Evolutionary conservation across 1,284 basidiomycete genomes (phyloP), one percentile per base, ranked within the genome.

Genomic region (Cutaneotrichosporon sp.): DNA sequence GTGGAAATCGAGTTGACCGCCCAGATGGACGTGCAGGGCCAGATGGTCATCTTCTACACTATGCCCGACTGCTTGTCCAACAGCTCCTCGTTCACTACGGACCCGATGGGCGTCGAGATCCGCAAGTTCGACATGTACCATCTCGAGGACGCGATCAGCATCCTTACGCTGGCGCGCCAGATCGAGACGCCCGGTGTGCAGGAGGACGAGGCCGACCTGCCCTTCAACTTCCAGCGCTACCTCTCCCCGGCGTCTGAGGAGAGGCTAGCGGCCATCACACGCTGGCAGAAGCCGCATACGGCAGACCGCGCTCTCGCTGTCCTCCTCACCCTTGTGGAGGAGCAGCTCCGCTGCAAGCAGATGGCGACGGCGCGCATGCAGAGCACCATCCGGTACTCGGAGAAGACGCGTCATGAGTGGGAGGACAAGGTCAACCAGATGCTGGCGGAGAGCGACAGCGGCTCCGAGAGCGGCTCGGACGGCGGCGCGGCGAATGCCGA

Each of bases 381-480:
- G 80, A 98, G 97, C 76, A 98, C 94, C 25, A 97, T 99, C 68
- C 85, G 92, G 63, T 99, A 99, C 79, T 89, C 93, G 36, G 97
- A 99, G 81, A 97, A 97, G 81, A 91, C 97, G 27, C 88, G 97
- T 78, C 89, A 90, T 70, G 97, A 99, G 79, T 99, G 95, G 94
- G 91, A 98, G 76, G 90, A 91, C 75, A 88, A 87, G 70, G 90
- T 97, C 29, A 89, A 83, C 57, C 77, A 81, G 54, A 79, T 85
- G 49, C 79, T 97, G 45, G 86, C 84, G 2, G 84, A 84, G 31
- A 81, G 84, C 45, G 84, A 86, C n/a, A 72, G 70, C 47, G 63
- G 49, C 10, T 74, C 74, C 13, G 73, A 75, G 14, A 71, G 70
- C 20, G 76, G 74, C 25, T 78, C 76, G 0, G 70, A 72, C 13